Percentiles rank a stretch among this genome's conserved stretches.
Conservation (phyloP, 768 basidiomycete species). For the Suillus sp. region DNA sequence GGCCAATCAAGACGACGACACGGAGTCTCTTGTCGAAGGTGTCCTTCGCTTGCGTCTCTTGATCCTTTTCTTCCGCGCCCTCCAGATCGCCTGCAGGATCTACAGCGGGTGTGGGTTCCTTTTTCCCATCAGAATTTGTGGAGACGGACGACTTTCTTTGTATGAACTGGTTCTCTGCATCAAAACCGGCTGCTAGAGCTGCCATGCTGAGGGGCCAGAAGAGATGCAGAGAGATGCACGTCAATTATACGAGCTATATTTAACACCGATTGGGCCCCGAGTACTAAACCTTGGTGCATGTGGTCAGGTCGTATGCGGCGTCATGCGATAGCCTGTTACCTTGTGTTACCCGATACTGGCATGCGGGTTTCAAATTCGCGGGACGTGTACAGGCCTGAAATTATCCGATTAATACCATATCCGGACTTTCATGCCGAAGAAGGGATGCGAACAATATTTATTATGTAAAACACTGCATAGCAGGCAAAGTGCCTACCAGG, state of each 20-base stretch:
- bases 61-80: constrained; percentile 14
- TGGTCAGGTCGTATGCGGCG: background rate
- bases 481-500: too few relatives aligned
- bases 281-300: background rate
- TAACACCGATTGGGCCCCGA: background rate
- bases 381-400: too few relatives aligned
- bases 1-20: constrained; percentile 48
- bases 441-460: too few relatives aligned
- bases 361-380: background rate
- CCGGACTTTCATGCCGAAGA: too few relatives aligned
- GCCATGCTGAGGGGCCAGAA: constrained; percentile 22
- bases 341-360: background rate
- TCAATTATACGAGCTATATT: background rate
- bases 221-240: constrained; percentile 2
- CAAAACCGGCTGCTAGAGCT: constrained; percentile 10
- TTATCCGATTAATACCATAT: too few relatives aligned
- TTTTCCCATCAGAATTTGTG: constrained; percentile 17
- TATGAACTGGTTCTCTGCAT: constrained; percentile 10
- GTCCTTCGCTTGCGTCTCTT: constrained; percentile 11
- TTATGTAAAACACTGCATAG: too few relatives aligned
- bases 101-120: constrained; percentile 16
- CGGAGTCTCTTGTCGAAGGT: constrained; percentile 32
- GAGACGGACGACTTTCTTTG: constrained; percentile 27
- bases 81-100: constrained; percentile 22
- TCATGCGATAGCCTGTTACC: background rate